These are phyloP conservation scores for Aspergillus persii DNA, from an alignment of 2,329 filamentous ascomycete genomes.

Conservation along the genomic window DNA sequence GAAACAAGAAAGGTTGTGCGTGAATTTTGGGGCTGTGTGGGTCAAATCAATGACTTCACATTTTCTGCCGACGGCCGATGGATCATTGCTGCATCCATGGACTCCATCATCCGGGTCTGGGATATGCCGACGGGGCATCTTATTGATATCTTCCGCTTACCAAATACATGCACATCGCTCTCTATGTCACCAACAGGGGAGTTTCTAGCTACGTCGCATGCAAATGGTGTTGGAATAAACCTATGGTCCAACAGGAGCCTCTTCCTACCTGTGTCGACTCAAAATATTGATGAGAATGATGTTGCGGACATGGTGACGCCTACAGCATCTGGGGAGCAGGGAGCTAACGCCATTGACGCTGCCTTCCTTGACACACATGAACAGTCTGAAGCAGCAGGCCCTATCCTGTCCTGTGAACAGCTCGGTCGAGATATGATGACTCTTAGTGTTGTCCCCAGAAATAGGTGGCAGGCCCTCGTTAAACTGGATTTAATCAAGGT, in stretches of 20 bases:
- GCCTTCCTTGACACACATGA: slow-evolving; percentile 63
- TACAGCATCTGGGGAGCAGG: slow-evolving; percentile 79
- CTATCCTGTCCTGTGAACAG: slow-evolving; percentile 66
- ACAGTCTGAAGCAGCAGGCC: slow-evolving; percentile 50
- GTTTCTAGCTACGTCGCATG: slow-evolving; percentile 85
- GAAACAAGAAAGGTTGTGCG: slow-evolving; percentile 87
- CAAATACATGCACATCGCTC: slow-evolving; percentile 75
- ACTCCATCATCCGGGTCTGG: slow-evolving; percentile 81
- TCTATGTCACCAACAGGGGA: slow-evolving; percentile 89
- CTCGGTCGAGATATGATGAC: slow-evolving; percentile 81
- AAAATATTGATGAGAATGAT: slow-evolving; percentile 76
- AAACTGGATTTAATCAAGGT: slow-evolving; percentile 82
- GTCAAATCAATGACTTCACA: slow-evolving; percentile 72
- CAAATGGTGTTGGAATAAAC: slow-evolving; percentile 80
- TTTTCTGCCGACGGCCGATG: slow-evolving; percentile 94
- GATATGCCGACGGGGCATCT: slow-evolving; percentile 93
- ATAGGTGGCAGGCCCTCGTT: slow-evolving; percentile 89
- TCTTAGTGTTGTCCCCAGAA: slow-evolving; percentile 83
- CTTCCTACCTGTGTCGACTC: slow-evolving; percentile 83
- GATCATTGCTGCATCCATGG: slow-evolving; percentile 84
- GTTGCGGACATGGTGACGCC: slow-evolving; percentile 66
- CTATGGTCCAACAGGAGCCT: slow-evolving; percentile 94
- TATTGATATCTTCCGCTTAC: slow-evolving; percentile 83
- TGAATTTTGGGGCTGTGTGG: slow-evolving; percentile 82
- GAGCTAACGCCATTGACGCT: slow-evolving; percentile 70